Percentiles rank a stretch among this genome's conserved stretches.
Evolutionary conservation across 805 yeast genomes (phyloP).

Genomic region (Kazachstania africana): DNA sequence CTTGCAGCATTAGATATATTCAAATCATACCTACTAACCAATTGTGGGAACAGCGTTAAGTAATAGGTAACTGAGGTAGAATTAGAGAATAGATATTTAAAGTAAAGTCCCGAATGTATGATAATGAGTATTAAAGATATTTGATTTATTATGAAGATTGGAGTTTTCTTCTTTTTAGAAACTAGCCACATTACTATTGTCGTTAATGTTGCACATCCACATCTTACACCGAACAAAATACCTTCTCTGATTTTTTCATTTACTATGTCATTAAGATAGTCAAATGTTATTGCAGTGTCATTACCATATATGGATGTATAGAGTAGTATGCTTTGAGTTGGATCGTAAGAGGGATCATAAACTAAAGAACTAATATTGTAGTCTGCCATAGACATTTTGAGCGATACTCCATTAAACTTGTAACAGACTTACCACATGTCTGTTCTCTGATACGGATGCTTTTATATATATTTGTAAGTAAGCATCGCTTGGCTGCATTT

Average conservation of each 20-base stretch:
- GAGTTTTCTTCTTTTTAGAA: conserved; percentile 44
- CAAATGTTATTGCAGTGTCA: conserved; percentile 27
- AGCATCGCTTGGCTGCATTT: too few species aligned
- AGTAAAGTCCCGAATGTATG: conserved; percentile 49
- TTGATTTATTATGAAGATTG: conserved; percentile 67
- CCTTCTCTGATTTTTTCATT: conserved; percentile 28
- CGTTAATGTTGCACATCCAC: conserved; percentile 43
- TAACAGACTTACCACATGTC: background rate
- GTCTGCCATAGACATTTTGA: too few species aligned
- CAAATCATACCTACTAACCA: conserved; percentile 28
- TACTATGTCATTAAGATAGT: conserved; percentile 31
- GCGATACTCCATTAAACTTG: too few species aligned
- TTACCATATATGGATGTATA: conserved; percentile 35
- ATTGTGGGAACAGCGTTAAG: conserved; percentile 37
- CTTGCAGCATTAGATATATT: conserved; percentile 50
- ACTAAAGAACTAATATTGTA: conserved; percentile 10
- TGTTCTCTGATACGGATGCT: too few species aligned
- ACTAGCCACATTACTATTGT: conserved; percentile 36
- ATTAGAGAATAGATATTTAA: conserved; percentile 42
- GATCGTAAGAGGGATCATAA: conserved; percentile 17
- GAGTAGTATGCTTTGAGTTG: conserved; percentile 21
- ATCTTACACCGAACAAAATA: conserved; percentile 43
- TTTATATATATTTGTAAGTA: too few species aligned
- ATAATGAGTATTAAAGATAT: conserved; percentile 42
- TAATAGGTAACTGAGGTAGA: conserved; percentile 36